phyloP scores from a whole-genome alignment of 2,329 filamentous ascomycete species.

The Raffaelea ambrosiae region DNA sequence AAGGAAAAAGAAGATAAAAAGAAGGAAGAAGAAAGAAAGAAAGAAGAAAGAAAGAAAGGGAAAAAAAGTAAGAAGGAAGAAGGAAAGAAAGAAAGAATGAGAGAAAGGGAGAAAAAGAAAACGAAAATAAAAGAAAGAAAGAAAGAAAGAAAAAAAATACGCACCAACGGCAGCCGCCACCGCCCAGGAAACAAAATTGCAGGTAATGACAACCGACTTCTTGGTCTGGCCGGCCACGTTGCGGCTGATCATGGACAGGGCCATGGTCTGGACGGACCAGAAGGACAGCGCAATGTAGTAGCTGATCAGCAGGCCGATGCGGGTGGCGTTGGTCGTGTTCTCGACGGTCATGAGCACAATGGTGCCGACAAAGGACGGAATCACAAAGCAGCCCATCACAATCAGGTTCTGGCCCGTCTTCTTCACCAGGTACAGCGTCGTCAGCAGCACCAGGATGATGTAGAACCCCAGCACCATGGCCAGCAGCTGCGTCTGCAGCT shows the following conservation, averaged over 20 bases:
- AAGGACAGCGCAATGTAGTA: conserved; percentile 72
- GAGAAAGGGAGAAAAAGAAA: not conserved
- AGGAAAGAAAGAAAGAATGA: not conserved
- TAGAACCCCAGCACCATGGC: conserved; percentile 68
- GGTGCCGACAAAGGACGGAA: conserved; percentile 64
- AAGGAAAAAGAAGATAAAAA: not conserved
- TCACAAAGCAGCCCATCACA: conserved; percentile 55
- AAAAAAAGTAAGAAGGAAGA: not conserved
- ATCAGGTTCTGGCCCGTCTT: conserved; percentile 61
- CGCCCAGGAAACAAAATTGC: conserved; percentile 64
- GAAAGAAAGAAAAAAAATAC: conserved; percentile 1
- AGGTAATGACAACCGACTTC: conserved; percentile 58
- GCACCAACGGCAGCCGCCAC: conserved; percentile 54
- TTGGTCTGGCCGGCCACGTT: conserved; percentile 69
- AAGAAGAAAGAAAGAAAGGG: not conserved
- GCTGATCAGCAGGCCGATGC: conserved; percentile 57
- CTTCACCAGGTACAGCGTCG: conserved; percentile 57
- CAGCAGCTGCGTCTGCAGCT: conserved; percentile 61
- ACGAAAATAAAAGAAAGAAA: too few species aligned
- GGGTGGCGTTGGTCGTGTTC: conserved; percentile 34
- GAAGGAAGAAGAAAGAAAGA: not conserved
- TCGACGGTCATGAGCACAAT: conserved; percentile 62
- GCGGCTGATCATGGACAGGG: conserved; percentile 57
- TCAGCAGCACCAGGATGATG: conserved; percentile 62
- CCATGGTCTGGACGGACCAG: conserved; percentile 64